A percentile compares a stretch with the other conserved stretches of the same genome.
These are phyloP conservation scores for Nitzschia sp. DNA, from an alignment of 108 stramenopile species.

Conservation along the genomic window DNA sequence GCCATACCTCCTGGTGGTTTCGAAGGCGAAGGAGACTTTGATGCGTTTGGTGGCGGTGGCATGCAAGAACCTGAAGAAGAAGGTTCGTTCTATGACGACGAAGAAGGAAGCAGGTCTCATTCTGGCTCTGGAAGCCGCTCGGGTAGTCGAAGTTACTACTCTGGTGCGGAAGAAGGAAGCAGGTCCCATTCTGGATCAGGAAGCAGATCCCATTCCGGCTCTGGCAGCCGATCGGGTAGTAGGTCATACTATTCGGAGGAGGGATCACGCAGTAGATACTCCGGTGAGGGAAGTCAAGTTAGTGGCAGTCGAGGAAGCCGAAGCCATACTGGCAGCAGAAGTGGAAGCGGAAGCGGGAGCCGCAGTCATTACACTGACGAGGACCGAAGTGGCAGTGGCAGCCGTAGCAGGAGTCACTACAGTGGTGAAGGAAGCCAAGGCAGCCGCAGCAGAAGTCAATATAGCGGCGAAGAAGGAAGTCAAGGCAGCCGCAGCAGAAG, in stretches of 20 bases:
- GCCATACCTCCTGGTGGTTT: slow-evolving; percentile 35
- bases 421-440: background rate
- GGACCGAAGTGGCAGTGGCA: slow-evolving; percentile 4
- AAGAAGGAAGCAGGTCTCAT: slow-evolving; percentile 15
- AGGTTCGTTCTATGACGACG: slow-evolving; percentile 13
- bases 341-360: slow-evolving; percentile 15
- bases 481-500: slow-evolving; percentile 22
- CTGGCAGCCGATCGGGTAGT: slow-evolving; percentile 10
- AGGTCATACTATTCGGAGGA: slow-evolving; percentile 15
- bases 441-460: slow-evolving; percentile 21
- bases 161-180: slow-evolving; percentile 12
- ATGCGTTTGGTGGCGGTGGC: slow-evolving; percentile 15
- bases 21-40: slow-evolving; percentile 30
- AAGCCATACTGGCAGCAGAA: slow-evolving; percentile 9
- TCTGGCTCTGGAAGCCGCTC: slow-evolving; percentile 7
- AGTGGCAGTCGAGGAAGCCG: slow-evolving; percentile 9
- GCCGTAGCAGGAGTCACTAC: slow-evolving; percentile 18
- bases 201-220: background rate
- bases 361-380: slow-evolving; percentile 12
- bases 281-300: slow-evolving; percentile 15
- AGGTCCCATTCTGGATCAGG: background rate
- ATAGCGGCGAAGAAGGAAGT: slow-evolving; percentile 5
- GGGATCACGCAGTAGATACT: slow-evolving; percentile 27
- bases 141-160: slow-evolving; percentile 15
- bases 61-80: slow-evolving; percentile 17